phyloP scores from a whole-genome alignment of 2,329 filamentous ascomycete genomes.

The Pseudogymnoascus sp. region DNA sequence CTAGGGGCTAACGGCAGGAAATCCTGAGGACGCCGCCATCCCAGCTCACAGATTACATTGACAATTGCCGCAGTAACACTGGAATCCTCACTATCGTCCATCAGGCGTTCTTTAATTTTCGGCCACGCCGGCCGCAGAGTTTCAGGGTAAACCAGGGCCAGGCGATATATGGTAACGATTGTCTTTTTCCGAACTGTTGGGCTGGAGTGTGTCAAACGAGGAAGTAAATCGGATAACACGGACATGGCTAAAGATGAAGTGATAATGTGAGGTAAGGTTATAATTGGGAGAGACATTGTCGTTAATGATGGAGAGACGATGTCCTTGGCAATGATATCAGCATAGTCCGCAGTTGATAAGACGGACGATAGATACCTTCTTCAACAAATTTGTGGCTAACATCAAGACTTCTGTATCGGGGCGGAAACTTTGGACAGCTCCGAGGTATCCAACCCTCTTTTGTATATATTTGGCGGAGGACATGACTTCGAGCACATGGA shows the following conservation, averaged over 20 bases:
- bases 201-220: constrained; percentile 79
- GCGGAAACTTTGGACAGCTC: constrained; percentile 91
- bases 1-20: constrained; percentile 87
- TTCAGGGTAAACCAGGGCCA: constrained; percentile 94
- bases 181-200: constrained; percentile 90
- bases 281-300: constrained; percentile 77
- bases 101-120: constrained; percentile 88
- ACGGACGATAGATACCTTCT: constrained; percentile 56
- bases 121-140: constrained; percentile 90
- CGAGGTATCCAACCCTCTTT: constrained; percentile 91
- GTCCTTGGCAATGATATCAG: constrained; percentile 44
- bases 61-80: constrained; percentile 94
- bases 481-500: constrained; percentile 98
- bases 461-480: constrained; percentile 89
- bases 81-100: constrained; percentile 82
- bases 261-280: constrained; percentile 88
- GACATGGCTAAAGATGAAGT: constrained; percentile 89
- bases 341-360: background rate
- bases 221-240: constrained; percentile 76
- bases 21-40: constrained; percentile 88
- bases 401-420: constrained; percentile 95
- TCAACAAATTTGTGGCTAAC: constrained; percentile 91
- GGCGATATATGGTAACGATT: constrained; percentile 84
- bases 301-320: constrained; percentile 64
- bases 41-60: constrained; percentile 93